Base-by-base conservation (phyloP, 2,329 filamentous ascomycete genomes). In the Talaromyces amestolkiae region DNA sequence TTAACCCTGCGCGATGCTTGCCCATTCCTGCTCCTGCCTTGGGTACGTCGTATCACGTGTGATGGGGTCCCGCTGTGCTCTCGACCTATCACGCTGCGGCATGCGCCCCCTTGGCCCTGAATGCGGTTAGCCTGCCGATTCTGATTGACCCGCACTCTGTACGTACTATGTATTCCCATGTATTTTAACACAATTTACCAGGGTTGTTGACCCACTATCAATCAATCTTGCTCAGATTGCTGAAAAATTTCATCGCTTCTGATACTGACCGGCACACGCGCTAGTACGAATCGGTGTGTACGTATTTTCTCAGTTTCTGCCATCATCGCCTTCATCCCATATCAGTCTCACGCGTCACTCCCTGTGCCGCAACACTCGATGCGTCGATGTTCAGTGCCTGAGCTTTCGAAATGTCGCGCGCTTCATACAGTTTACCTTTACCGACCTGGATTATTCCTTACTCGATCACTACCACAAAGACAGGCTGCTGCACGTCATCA, bases 1-100 rank as follows among this genome's bases (percentile, higher is more conserved):
- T 78, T 77, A 77, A 77, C 72, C 72, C 71, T 73, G 71, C 69
- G 69, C 68, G 45, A 64, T 33, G 35, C 60, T 69, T 59, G 39
- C 27, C 27, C 19, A 59, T 59, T 33, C 58, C 43, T 54, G 47
- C 70, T 65, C 69, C 7, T 15, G 19, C 22, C 39, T 19, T 59
- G 49, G 37, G 62, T 58, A 35, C 31, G 22, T 11, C 33, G 39
- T 47, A 35, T 60, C 61, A 51, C 61, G 62, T 66, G 37, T 41
- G 31, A 51, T n/a, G 37, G 45, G 24, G 3, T 19, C 19, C 43
- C 13, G 37, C 8, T 1, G 15, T 31, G 39, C 33, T 27, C 58
- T 27, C 24, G 24, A 22, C 63, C 59, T 2, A 65, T 65, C 43
- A 64, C 17, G 27, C 27, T 3, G 49, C 37, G 15, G n/a, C 37